Base-by-base conservation (phyloP, 768 basidiomycete genomes). In the Tricholomella constricta region DNA sequence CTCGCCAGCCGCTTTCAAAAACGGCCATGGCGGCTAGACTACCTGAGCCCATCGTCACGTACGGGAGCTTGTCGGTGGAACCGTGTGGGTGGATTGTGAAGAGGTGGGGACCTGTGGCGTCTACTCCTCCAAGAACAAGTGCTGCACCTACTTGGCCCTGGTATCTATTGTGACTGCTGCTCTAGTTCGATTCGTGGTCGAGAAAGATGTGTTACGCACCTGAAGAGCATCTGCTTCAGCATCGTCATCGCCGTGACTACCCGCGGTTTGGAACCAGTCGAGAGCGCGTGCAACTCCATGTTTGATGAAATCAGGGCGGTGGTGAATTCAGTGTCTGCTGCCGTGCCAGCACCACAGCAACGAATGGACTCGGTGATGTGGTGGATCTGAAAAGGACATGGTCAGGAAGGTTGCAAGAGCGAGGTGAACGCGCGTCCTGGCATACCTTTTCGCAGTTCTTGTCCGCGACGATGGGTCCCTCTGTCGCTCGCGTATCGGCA, bases 381-480 rank as follows among this genome's bases (percentile, higher is more conserved):
- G 71, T 99, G 97, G 63, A 99, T 99, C 96, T 98, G 59, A 14
- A 12, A 22, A 42, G 32, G 25, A 51, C 34, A 15, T 7, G 3
- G 20, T 27, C 25, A 17, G 8, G 12, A 15, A 43, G 25, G 23
- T 22, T 35, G 35, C 22, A 34, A 19, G 17, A 25, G 45, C 40
- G 35, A 35, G 19, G 11, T 44, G 57, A 48, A 43, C 42, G 37
- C 31, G 52, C 14, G 42, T 20, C 36, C 15, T 60, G 74, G 42
- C n/a, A n/a, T 50, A 95, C 96, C 89, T 99, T 99, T 77, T 98
- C 97, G 72, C 97, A 99, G 74, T 99, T 99, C 83, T 99, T 98
- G 77, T 98, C 96, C 0, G 93, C 93, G 23, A 99, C 92, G 59
- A 98, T 98, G 20, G 83, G 82, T 1, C 96, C 97, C 55, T 87